Conservation (phyloP, 306 rosid species). For the Prunus salicina region DNA sequence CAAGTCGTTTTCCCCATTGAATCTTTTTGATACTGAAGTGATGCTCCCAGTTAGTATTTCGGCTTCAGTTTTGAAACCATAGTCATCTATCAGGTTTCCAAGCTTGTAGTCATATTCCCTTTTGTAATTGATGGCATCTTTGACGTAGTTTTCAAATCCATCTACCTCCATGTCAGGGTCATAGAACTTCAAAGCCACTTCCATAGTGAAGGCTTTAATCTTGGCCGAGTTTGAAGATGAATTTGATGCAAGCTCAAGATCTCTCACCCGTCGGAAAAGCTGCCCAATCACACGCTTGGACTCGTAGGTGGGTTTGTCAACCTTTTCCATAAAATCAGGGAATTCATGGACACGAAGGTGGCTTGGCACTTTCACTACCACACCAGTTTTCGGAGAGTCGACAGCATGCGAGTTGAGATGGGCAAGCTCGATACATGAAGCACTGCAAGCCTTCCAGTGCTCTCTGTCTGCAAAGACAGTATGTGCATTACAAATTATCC, state of each 20-base stretch:
- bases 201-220: constrained; percentile 21
- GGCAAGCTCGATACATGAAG: constrained; percentile 28
- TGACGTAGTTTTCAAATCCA: constrained; percentile 61
- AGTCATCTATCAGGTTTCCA: constrained; percentile 60
- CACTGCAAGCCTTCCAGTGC: constrained; percentile 23
- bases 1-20: constrained; percentile 41
- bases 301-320: constrained; percentile 15
- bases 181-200: constrained; percentile 20
- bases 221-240: background rate
- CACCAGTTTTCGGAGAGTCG: constrained; percentile 41
- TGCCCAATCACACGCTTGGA: constrained; percentile 37
- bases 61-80: constrained; percentile 64
- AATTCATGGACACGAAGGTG: background rate
- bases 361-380: constrained; percentile 22
- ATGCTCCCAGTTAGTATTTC: constrained; percentile 61
- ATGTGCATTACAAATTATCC: constrained; percentile 41
- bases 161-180: constrained; percentile 51
- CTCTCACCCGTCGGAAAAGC: constrained; percentile 35
- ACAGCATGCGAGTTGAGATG: constrained; percentile 36
- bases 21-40: constrained; percentile 46
- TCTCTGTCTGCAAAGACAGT: constrained; percentile 32
- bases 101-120: constrained; percentile 53
- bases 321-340: constrained; percentile 53
- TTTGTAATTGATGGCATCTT: constrained; percentile 54
- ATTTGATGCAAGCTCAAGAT: background rate